These are phyloP conservation scores for Botryobasidium botryosum DNA, from an alignment of 768 basidiomycete species.

Conservation along the genomic window DNA sequence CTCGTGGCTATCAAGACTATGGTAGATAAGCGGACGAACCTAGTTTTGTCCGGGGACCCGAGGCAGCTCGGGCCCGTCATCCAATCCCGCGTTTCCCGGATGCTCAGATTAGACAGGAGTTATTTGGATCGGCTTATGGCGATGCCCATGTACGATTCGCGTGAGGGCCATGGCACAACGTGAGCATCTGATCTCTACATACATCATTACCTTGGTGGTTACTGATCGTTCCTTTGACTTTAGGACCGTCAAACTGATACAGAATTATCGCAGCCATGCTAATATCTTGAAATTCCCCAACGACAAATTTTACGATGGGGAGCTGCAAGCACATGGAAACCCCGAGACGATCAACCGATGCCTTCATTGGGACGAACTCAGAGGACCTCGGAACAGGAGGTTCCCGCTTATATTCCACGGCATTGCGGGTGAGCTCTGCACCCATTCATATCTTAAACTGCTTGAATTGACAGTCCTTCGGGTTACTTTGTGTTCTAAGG, in stretches of 20 bases:
- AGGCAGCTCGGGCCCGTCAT: constrained; percentile 26
- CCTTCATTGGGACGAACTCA: constrained; percentile 18
- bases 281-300: constrained; percentile 42
- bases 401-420: constrained; percentile 24
- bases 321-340: constrained; percentile 20
- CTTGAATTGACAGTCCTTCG: background rate
- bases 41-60: constrained; percentile 24
- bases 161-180: constrained; percentile 18
- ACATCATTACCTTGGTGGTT: background rate
- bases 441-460: background rate
- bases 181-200: constrained; percentile 10
- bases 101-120: constrained; percentile 19
- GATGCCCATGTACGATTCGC: constrained; percentile 17
- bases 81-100: constrained; percentile 22
- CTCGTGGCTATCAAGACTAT: constrained; percentile 28
- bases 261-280: constrained; percentile 41
- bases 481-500: constrained; percentile 13
- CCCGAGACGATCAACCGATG: constrained; percentile 16
- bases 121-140: constrained; percentile 24
- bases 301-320: constrained; percentile 23
- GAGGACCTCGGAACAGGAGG: constrained; percentile 18
- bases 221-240: background rate
- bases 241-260: constrained; percentile 40
- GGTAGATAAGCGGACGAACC: constrained; percentile 20
- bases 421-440: constrained; percentile 10